phyloP scores from a whole-genome alignment of 495 filamentous ascomycete genomes.

The Pyrenula massariospora region DNA sequence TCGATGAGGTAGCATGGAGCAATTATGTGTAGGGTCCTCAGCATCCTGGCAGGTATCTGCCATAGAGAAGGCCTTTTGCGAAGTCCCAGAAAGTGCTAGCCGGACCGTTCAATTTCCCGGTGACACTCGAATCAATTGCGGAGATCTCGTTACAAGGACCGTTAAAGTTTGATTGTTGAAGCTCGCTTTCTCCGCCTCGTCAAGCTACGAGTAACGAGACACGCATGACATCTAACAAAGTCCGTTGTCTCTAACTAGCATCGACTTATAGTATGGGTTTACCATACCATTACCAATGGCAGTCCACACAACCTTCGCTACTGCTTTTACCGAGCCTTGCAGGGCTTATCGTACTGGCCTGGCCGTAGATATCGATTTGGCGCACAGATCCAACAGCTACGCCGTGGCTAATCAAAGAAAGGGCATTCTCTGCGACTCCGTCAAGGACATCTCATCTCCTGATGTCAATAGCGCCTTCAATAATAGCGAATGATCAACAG shows the following conservation, averaged over 20 bases:
- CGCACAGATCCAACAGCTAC: not conserved
- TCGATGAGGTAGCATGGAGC: no score
- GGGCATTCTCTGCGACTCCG: not conserved
- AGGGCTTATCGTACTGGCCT: not conserved
- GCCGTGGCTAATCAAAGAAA: not conserved
- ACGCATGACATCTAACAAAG: not conserved
- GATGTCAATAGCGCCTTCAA: not conserved
- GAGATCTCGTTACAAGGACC: not conserved
- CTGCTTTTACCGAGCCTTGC: not conserved
- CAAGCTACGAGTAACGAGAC: not conserved
- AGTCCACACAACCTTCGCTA: no score
- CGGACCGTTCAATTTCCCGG: no score
- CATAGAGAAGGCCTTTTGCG: no score
- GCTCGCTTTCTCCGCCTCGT: not conserved
- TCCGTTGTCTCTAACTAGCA: no score
- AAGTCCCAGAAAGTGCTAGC: no score
- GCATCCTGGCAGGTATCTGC: no score
- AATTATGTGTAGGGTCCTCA: no score
- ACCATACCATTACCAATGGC: no score
- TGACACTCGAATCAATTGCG: not conserved
- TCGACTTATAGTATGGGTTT: no score
- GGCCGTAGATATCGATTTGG: no score
- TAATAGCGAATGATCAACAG: no score
- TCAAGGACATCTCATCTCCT: not conserved
- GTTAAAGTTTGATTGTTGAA: not conserved